Evolutionary conservation across 2,329 filamentous ascomycete genomes (phyloP).

Genomic region (Rachicladosporium sp.): DNA sequence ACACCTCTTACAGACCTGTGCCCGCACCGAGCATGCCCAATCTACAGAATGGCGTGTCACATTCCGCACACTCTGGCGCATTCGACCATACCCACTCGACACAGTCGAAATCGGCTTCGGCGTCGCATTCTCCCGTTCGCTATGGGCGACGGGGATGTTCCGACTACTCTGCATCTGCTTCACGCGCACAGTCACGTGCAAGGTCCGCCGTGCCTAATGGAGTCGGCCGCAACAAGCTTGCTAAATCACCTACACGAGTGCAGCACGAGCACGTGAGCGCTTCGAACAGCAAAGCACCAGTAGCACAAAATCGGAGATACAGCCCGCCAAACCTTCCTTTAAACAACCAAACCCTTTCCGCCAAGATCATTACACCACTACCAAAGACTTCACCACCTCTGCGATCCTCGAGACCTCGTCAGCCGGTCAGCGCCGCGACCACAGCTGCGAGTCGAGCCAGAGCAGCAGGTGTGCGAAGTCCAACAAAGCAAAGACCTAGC

Average conservation of each 20-base stretch:
- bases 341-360: constrained; percentile 40
- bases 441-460: constrained; percentile 59
- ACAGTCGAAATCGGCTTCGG: too few relatives aligned
- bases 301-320: constrained; percentile 22
- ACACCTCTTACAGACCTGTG: constrained; percentile 9
- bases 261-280: constrained; percentile 11
- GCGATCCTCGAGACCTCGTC: constrained; percentile 68
- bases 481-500: constrained; percentile 25
- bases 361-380: constrained; percentile 58
- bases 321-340: constrained; percentile 19
- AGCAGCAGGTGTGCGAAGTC: constrained; percentile 29
- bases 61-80: too few relatives aligned
- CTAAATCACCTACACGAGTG: constrained; percentile 19
- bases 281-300: constrained; percentile 13
- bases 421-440: constrained; percentile 62
- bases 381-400: constrained; percentile 67
- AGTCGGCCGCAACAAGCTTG: constrained; percentile 12
- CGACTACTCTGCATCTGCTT: constrained; percentile 11
- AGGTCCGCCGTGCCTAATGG: constrained; percentile 18
- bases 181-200: constrained; percentile 14
- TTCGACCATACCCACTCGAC: too few relatives aligned
- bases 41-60: constrained; percentile 5
- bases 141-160: constrained; percentile 15
- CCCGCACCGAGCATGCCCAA: constrained; percentile 19
- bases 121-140: too few relatives aligned